Evolutionary conservation across 331 rosid genomes (phyloP).

Genomic region (Prunus yedoensis): DNA sequence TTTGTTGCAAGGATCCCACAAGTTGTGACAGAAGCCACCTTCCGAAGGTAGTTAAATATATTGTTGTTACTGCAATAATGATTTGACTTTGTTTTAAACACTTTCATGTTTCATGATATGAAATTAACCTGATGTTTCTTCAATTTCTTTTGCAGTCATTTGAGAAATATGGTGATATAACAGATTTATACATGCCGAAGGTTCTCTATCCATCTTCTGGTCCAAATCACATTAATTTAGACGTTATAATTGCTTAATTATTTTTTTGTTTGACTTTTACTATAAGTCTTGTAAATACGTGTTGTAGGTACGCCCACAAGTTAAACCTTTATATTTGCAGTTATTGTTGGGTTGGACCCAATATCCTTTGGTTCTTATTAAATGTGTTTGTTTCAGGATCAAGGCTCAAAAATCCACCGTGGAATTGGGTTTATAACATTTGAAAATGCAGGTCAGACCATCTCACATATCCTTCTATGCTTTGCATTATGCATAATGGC

Average conservation of each 20-base stretch:
- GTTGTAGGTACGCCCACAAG: neutral
- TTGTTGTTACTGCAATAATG: constrained; percentile 12
- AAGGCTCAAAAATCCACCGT: constrained; percentile 84
- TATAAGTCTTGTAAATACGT: neutral
- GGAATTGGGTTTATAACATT: constrained; percentile 96
- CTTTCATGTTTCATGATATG: neutral
- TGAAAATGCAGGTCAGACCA: constrained; percentile 80
- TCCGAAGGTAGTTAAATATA: constrained; percentile 64
- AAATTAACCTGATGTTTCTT: constrained; percentile 11
- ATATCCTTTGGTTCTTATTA: neutral
- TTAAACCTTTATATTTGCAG: neutral
- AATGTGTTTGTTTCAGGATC: constrained; percentile 60
- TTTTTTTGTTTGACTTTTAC: neutral
- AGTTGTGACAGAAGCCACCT: constrained; percentile 77
- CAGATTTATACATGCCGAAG: constrained; percentile 98
- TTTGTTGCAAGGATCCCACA: constrained; percentile 94
- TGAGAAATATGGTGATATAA: constrained; percentile 93
- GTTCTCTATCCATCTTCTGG: constrained; percentile 30
- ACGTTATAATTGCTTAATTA: neutral
- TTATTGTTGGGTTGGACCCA: neutral
- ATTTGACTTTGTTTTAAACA: too few species aligned
- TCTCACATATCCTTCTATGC: neutral
- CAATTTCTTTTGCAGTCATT: constrained; percentile 66
- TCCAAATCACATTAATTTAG: neutral
- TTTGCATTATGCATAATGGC: neutral